A percentile compares a stretch with the other conserved stretches of the same genome.
phyloP scores from a whole-genome alignment of 305 asterid species.

The Ajuga reptans region DNA sequence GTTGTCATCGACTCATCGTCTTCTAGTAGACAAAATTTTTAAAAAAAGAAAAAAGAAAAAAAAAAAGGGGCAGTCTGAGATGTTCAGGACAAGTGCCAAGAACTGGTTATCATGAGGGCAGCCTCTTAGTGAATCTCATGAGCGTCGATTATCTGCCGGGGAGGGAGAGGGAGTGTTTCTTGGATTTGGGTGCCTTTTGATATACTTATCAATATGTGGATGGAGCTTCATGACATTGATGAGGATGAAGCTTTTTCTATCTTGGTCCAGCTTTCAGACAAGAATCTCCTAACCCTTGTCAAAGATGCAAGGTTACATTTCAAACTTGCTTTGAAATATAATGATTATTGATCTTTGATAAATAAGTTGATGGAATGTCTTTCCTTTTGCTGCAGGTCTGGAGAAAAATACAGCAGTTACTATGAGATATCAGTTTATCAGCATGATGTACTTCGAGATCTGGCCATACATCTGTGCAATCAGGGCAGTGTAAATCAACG shows the following conservation, averaged over 20 bases:
- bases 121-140: slow-evolving; percentile 74
- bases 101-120: slow-evolving; percentile 62
- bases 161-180: slow-evolving; percentile 70
- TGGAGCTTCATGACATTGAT: slow-evolving; percentile 72
- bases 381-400: slow-evolving; percentile 41
- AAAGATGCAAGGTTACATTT: slow-evolving; percentile 60
- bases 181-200: slow-evolving; percentile 83
- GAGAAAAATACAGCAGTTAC: slow-evolving; percentile 76
- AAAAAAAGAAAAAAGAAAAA: too few relatives aligned
- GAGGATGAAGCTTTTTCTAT: slow-evolving; percentile 78
- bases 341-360: not conserved
- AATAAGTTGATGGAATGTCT: not conserved
- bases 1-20: too few relatives aligned
- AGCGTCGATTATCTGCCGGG: slow-evolving; percentile 64
- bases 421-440: slow-evolving; percentile 77
- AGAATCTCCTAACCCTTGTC: slow-evolving; percentile 66
- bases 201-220: slow-evolving; percentile 88
- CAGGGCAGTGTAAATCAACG: slow-evolving; percentile 48
- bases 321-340: not conserved
- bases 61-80: slow-evolving; percentile 74
- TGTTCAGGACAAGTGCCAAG: slow-evolving; percentile 75
- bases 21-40: too few relatives aligned
- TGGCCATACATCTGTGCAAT: slow-evolving; percentile 64
- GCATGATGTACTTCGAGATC: slow-evolving; percentile 84
- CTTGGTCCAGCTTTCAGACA: slow-evolving; percentile 76